These are phyloP conservation scores for Clohesyomyces aquaticus DNA, from an alignment of 495 filamentous ascomycete species.

Conservation along the genomic window DNA sequence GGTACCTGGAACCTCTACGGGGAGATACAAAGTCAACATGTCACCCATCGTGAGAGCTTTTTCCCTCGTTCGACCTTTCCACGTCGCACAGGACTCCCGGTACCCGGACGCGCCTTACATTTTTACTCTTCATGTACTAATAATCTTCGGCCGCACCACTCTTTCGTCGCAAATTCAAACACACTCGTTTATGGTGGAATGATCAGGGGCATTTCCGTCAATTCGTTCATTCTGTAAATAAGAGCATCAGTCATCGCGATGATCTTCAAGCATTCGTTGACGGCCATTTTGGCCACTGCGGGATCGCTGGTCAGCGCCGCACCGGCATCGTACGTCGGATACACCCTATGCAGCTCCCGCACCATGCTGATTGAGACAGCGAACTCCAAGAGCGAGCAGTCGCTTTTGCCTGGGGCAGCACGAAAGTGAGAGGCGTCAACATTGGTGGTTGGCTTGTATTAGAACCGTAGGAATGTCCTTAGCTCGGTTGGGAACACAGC, in stretches of 20 bases:
- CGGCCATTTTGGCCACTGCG: neutral
- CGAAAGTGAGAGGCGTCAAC: slow-evolving; percentile 50
- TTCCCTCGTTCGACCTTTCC: neutral
- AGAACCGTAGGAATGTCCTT: slow-evolving; percentile 42
- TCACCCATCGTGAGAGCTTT: neutral
- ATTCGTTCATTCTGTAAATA: neutral
- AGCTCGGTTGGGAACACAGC: neutral
- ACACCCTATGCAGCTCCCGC: neutral
- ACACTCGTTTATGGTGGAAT: neutral
- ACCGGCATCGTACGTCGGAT: slow-evolving; percentile 11
- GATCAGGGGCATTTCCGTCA: neutral
- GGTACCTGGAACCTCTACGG: neutral
- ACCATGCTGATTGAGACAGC: neutral
- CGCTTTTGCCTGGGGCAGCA: slow-evolving; percentile 41
- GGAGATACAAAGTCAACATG: neutral
- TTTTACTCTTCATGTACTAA: neutral
- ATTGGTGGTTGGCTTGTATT: slow-evolving; percentile 52
- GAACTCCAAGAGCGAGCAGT: slow-evolving; percentile 16
- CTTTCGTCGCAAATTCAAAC: neutral
- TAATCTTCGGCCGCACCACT: neutral
- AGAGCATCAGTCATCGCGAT: neutral
- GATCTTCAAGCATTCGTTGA: neutral
- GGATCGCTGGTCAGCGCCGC: slow-evolving; percentile 5
- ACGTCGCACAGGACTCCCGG: neutral
- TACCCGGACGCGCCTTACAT: neutral